Evolutionary conservation across 257 asterid genomes (phyloP).

Genomic region (Forsythia viridissima): DNA sequence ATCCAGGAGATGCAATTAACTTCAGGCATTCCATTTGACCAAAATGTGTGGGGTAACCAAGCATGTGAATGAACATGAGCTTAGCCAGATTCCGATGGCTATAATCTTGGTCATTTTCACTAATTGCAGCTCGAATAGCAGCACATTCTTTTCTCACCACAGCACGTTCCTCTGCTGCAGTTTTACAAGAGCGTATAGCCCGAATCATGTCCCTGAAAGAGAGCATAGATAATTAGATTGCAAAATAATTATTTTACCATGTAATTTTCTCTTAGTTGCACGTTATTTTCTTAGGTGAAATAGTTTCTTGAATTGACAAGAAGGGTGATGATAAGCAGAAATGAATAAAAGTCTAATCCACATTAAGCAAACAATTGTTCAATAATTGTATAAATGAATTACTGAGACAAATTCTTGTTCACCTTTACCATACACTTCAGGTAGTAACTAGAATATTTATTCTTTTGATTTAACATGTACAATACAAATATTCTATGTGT

Average conservation of each 20-base stretch:
- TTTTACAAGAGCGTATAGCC: constrained; percentile 92
- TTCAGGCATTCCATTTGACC: constrained; percentile 99
- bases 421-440: too few relatives aligned
- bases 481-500: background rate
- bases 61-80: constrained; percentile 99
- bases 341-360: background rate
- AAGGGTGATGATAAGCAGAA: background rate
- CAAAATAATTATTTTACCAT: background rate
- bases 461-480: too few relatives aligned
- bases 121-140: constrained; percentile 89
- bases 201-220: constrained; percentile 97
- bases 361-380: background rate
- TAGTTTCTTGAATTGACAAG: background rate
- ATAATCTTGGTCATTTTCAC: constrained; percentile 87
- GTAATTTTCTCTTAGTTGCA: constrained; percentile 17
- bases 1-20: constrained; percentile 92
- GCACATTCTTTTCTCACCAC: constrained; percentile 98
- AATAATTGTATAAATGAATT: background rate
- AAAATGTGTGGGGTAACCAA: constrained; percentile 98
- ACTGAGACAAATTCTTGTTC: too few relatives aligned
- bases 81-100: constrained; percentile 97
- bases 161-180: constrained; percentile 99
- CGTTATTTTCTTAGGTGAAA: background rate
- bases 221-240: background rate
- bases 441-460: too few relatives aligned